phyloP scores from a whole-genome alignment of 1,139 yeast genomes.

The Hansenula lynferdii region DNA sequence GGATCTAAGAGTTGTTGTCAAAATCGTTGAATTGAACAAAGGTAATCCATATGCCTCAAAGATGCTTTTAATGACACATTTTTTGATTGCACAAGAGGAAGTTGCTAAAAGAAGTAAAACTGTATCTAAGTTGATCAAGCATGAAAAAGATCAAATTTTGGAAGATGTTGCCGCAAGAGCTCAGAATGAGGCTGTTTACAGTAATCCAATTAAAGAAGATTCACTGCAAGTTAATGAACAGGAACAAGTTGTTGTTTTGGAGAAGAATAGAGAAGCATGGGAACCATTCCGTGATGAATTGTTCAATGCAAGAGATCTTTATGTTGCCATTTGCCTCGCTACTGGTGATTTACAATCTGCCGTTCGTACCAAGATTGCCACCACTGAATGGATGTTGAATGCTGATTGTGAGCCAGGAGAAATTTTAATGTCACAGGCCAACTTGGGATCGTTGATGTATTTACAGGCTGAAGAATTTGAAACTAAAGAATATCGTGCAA shows the following conservation, averaged over 20 bases:
- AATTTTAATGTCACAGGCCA: slow-evolving; percentile 60
- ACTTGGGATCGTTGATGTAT: slow-evolving; percentile 67
- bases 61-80: slow-evolving; percentile 58
- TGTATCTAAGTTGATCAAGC: slow-evolving; percentile 14
- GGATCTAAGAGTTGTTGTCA: slow-evolving; percentile 64
- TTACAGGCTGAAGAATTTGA: slow-evolving; percentile 68
- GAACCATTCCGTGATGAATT: slow-evolving; percentile 72
- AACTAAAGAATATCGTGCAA: slow-evolving; percentile 34
- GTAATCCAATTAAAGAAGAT: not conserved
- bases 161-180: not conserved
- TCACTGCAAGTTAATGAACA: not conserved
- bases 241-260: slow-evolving; percentile 9
- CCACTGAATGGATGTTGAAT: slow-evolving; percentile 69
- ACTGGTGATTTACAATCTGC: slow-evolving; percentile 66
- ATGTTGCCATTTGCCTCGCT: slow-evolving; percentile 61
- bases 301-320: slow-evolving; percentile 67
- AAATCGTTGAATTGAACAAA: slow-evolving; percentile 55
- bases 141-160: slow-evolving; percentile 7
- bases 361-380: slow-evolving; percentile 54
- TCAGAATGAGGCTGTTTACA: not conserved
- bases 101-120: slow-evolving; percentile 31
- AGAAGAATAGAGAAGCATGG: slow-evolving; percentile 46
- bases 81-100: slow-evolving; percentile 62
- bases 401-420: slow-evolving; percentile 69
- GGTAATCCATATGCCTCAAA: slow-evolving; percentile 48